These are phyloP conservation scores for Pseudomassariella vexata DNA, from an alignment of 2,329 filamentous ascomycete genomes.

Conservation along the genomic window DNA sequence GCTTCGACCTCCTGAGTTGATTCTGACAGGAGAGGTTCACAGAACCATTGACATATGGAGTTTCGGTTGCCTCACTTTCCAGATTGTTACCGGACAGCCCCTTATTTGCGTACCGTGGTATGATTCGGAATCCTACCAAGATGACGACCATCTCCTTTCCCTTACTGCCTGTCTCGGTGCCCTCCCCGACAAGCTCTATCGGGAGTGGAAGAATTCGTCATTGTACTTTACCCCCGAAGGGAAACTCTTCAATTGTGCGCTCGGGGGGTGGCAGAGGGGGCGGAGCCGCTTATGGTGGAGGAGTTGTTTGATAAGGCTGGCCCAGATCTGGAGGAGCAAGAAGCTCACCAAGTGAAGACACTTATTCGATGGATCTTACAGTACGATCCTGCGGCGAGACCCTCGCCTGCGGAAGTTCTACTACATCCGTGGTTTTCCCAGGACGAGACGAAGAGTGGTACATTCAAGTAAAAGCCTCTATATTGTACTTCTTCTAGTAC, in stretches of 20 bases:
- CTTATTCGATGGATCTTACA: constrained; percentile 24
- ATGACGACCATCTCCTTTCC: constrained; percentile 17
- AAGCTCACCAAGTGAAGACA: constrained; percentile 17
- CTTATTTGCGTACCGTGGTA: constrained; percentile 17
- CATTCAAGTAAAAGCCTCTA: too few species aligned
- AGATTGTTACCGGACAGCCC: constrained; percentile 21
- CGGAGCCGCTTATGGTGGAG: constrained; percentile 19
- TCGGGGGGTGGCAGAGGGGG: constrained; percentile 16
- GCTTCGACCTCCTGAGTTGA: constrained; percentile 21
- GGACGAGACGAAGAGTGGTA: background rate
- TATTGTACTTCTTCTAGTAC: too few species aligned
- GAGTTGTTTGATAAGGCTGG: constrained; percentile 17
- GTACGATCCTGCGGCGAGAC: constrained; percentile 23
- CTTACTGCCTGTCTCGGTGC: constrained; percentile 14
- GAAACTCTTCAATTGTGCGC: constrained; percentile 18
- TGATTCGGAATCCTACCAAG: constrained; percentile 7
- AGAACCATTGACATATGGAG: constrained; percentile 22
- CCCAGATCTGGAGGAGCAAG: constrained; percentile 17
- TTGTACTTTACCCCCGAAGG: constrained; percentile 20
- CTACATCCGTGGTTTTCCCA: constrained; percentile 23
- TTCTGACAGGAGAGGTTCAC: constrained; percentile 17
- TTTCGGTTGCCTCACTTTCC: constrained; percentile 25
- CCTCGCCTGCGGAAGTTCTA: constrained; percentile 20
- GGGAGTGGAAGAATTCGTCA: constrained; percentile 18
- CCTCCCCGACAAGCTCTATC: constrained; percentile 13